These are phyloP conservation scores for Alternaria solani DNA, from an alignment of 2,329 filamentous ascomycete genomes.

Conservation along the genomic window DNA sequence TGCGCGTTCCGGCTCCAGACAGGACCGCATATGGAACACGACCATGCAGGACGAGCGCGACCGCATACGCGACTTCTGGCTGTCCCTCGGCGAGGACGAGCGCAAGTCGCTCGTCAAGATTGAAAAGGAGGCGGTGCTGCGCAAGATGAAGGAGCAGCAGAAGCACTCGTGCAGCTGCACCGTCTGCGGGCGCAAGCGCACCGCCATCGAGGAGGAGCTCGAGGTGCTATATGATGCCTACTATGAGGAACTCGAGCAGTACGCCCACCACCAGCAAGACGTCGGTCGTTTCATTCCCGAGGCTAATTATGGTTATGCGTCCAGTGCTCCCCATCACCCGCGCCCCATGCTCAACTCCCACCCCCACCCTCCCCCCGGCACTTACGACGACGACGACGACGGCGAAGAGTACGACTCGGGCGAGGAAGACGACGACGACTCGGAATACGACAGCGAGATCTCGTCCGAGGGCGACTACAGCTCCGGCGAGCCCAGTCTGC, in stretches of 20 bases:
- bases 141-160: conserved; percentile 99
- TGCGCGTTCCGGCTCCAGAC: conserved; percentile 59
- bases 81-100: conserved; percentile 91
- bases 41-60: conserved; percentile 93
- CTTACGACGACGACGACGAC: conserved; percentile 63
- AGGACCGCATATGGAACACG: conserved; percentile 97
- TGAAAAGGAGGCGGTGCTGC: conserved; percentile 95
- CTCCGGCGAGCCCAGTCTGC: conserved; percentile 69
- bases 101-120: conserved; percentile 96
- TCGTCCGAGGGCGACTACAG: conserved; percentile 72
- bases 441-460: conserved; percentile 62
- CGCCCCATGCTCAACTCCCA: conserved; percentile 67
- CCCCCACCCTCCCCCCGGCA: conserved; percentile 72
- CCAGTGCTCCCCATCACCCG: conserved; percentile 65
- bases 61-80: conserved; percentile 98
- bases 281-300: conserved; percentile 73
- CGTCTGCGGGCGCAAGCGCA: conserved; percentile 94
- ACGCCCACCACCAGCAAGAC: conserved; percentile 84
- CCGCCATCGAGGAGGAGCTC: conserved; percentile 96
- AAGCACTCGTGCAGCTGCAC: conserved; percentile 99
- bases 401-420: conserved; percentile 59
- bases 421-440: conserved; percentile 64
- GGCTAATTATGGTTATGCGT: conserved; percentile 66
- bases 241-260: conserved; percentile 97
- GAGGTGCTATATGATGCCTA: conserved; percentile 98